A percentile compares a stretch with the other conserved stretches of the same genome.
These are phyloP conservation scores for Leccinellum albellum DNA, from an alignment of 768 basidiomycete genomes.

Conservation along the genomic window DNA sequence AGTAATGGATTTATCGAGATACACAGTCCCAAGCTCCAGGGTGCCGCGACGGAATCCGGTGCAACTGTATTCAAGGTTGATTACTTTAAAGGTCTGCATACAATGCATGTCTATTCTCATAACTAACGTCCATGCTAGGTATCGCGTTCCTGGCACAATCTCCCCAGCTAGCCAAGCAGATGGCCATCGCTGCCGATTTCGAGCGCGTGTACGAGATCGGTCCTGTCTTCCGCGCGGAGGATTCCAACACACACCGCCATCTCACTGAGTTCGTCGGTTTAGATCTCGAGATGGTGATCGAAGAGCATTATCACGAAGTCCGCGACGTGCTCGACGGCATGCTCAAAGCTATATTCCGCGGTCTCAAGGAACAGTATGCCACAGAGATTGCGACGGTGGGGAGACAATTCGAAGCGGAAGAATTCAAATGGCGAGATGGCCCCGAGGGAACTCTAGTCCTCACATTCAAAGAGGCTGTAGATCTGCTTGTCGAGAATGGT, in stretches of 20 bases:
- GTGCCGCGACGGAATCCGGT: constrained; percentile 94
- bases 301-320: constrained; percentile 98
- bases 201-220: constrained; percentile 98
- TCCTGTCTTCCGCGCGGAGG: constrained; percentile 94
- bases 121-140: constrained; percentile 42
- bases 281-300: constrained; percentile 98
- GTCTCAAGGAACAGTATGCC: constrained; percentile 68
- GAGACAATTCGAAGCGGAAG: constrained; percentile 91
- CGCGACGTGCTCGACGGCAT: constrained; percentile 87
- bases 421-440: constrained; percentile 83
- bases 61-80: constrained; percentile 96
- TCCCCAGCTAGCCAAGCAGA: constrained; percentile 97
- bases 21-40: constrained; percentile 96
- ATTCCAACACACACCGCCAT: constrained; percentile 96
- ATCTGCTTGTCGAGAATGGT: constrained; percentile 83
- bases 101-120: neutral
- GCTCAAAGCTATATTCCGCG: constrained; percentile 82
- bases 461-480: constrained; percentile 83
- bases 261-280: constrained; percentile 98
- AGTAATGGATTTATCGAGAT: constrained; percentile 84
- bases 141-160: constrained; percentile 93
- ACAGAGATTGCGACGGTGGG: constrained; percentile 80
- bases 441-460: constrained; percentile 75
- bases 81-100: constrained; percentile 83
- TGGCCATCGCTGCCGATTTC: constrained; percentile 98